phyloP scores from a whole-genome alignment of 495 filamentous ascomycete species.

The Talaromyces stipitatus region DNA sequence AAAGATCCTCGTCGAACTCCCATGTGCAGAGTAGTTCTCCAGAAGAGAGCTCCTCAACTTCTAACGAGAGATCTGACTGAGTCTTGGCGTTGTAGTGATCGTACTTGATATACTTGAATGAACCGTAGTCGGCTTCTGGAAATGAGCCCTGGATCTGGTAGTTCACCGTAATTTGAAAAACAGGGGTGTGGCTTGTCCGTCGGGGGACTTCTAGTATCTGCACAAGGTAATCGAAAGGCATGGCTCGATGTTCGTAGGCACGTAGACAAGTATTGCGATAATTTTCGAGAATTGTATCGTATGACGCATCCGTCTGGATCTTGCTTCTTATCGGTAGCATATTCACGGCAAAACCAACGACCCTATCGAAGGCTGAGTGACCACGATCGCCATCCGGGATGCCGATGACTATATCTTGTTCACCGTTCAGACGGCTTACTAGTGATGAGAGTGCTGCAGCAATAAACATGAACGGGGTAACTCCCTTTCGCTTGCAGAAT shows the following conservation, averaged over 20 bases:
- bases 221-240: constrained; percentile 21
- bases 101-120: constrained; percentile 13
- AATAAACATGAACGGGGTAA: constrained; percentile 31
- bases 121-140: constrained; percentile 14
- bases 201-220: constrained; percentile 14
- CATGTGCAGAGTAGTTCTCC: neutral
- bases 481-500: constrained; percentile 12
- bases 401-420: constrained; percentile 22
- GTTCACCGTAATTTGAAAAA: constrained; percentile 23
- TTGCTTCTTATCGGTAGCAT: constrained; percentile 31
- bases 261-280: constrained; percentile 7
- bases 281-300: constrained; percentile 21
- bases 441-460: constrained; percentile 24
- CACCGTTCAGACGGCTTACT: constrained; percentile 18
- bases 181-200: constrained; percentile 12
- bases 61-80: neutral
- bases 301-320: constrained; percentile 19
- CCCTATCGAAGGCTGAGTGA: constrained; percentile 14
- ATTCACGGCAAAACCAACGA: constrained; percentile 37
- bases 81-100: constrained; percentile 6
- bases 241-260: constrained; percentile 13
- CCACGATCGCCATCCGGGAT: constrained; percentile 32
- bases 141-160: constrained; percentile 18
- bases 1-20: neutral
- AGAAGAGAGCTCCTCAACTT: neutral